Base-by-base conservation (phyloP, 768 basidiomycete genomes). In the Macrolepiota dolichaula region DNA sequence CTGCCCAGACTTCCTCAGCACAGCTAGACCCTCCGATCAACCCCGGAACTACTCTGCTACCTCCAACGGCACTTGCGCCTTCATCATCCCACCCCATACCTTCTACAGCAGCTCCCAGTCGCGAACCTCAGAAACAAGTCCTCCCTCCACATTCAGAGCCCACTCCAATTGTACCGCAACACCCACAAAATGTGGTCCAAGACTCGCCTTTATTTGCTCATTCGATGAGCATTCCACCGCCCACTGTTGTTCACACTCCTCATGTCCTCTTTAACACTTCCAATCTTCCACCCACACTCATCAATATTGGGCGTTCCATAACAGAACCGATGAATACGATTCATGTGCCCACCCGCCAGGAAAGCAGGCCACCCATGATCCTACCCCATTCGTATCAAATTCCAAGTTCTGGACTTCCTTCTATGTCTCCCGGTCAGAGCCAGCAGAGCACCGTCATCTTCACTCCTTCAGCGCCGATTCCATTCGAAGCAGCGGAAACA, bases 391-490 rank as follows among this genome's bases (percentile, higher is more conserved):
- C 59, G 15, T 50, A 35, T 25, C 44, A 49, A 17, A n/a, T 55
- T 38, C 19, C 52, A 27, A 11, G 17, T 12, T 17, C 38, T 22
- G 40, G 29, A 22, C 32, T 46, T 7, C 22, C 59, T 35, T 11
- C 38, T 25, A 35, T 54, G 44, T 44, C 29, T 11, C 17, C 53
- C 47, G 52, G 47, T 17, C 53, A 32, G 24, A 61, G 52, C 27
- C 59, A 61, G 12, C 53, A 54, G 19, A 55, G 17, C 15, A 35
- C 53, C 17, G 52, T 55, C 53, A 35, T 60, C 44, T 40, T 61
- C 25, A n/a, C 59, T 24, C 59, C 59, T 17, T 37, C 53, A 24
- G 52, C 13, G 24, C 46, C 52, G 11, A 19, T 42, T 27, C 52
- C 22, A 38, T 35, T 27, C 2, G 59, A 37, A 9, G 24, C 55